Evolutionary conservation across 805 yeast species (phyloP), one percentile per base, ranked within the genome.

Genomic region (Millerozyma acaciae): DNA sequence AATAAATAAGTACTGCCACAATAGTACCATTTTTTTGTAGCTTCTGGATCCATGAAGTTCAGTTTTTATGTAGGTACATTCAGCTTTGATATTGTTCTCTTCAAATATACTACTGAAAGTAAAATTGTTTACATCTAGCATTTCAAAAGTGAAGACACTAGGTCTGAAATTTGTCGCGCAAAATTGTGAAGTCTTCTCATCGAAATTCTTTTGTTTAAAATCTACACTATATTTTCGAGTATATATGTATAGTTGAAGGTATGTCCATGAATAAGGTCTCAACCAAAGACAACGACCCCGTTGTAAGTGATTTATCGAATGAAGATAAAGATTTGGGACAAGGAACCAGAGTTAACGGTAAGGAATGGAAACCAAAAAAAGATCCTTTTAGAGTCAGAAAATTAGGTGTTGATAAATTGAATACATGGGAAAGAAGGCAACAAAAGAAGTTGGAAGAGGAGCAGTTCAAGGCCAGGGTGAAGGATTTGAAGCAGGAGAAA

Each of bases 401-500:
- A 18, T 50, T 68, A 23, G 88, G 89, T 4, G 78, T 80, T 3
- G 62, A 60, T 27, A 63, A 55, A 32, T 40, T 49, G 32, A 51
- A 74, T 2, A 57, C 81, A 2, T 88, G 85, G 83, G 76, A 73
- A 22, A 66, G 73, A 47, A 80, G 84, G 50, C 74, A 78, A 45
- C 78, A 76, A 46, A 80, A 81, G 49, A 73, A 80, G 50, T 60
- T 73, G 28, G 78, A 79, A 48, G 84, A 82, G 33, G 67, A 75
- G 32, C 83, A 80, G 45, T 65, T 76, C 47, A 86, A 83, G 54
- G 77, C 75, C 28, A 80, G 80, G 51, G 57, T 89, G 37, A 73
- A 75, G 53, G 86, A 76, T 39, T 59, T 90, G 51, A 84, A 84
- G 59, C 82, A 80, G 18, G 97, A 87, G 46, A 87, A 88, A 58